These are phyloP conservation scores for Amanita exitialis DNA, from an alignment of 768 basidiomycete genomes.

Conservation along the genomic window DNA sequence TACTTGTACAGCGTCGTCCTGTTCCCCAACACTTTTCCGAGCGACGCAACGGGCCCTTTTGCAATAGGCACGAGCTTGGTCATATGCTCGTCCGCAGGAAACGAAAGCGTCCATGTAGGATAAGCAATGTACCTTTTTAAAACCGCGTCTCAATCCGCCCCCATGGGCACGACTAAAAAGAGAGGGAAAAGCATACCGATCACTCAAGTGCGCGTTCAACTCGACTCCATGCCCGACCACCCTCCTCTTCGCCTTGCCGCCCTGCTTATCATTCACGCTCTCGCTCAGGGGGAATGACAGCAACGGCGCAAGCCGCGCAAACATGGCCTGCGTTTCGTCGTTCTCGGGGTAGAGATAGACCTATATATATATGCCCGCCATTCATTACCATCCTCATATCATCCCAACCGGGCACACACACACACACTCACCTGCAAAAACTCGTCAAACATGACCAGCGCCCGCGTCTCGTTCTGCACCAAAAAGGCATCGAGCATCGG, in stretches of 20 bases:
- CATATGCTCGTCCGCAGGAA: constrained; percentile 51
- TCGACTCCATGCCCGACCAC: constrained; percentile 50
- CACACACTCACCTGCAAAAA: constrained; percentile 52
- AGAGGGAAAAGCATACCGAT: constrained; percentile 6
- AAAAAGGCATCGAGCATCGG: constrained; percentile 50
- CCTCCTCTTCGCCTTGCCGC: constrained; percentile 24
- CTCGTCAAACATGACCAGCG: constrained; percentile 63
- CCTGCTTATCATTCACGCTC: constrained; percentile 8
- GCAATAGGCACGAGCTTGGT: constrained; percentile 34
- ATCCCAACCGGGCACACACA: neutral
- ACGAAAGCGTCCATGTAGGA: constrained; percentile 55
- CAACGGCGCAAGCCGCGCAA: constrained; percentile 31
- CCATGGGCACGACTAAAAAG: neutral
- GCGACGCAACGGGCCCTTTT: constrained; percentile 53
- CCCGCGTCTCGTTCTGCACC: constrained; percentile 32
- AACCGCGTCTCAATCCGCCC: constrained; percentile 15
- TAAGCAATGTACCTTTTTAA: constrained; percentile 40
- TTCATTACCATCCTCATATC: neutral
- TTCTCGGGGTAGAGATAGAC: constrained; percentile 63
- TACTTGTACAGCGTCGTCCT: constrained; percentile 91
- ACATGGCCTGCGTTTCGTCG: constrained; percentile 27
- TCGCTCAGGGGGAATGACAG: constrained; percentile 51
- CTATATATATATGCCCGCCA: constrained; percentile 19
- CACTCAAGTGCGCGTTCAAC: constrained; percentile 29
- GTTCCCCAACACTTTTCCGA: constrained; percentile 81